phyloP scores from a whole-genome alignment of 225 moss, liverwort and hornwort genomes.

The Physcomitrellopsis africana region DNA sequence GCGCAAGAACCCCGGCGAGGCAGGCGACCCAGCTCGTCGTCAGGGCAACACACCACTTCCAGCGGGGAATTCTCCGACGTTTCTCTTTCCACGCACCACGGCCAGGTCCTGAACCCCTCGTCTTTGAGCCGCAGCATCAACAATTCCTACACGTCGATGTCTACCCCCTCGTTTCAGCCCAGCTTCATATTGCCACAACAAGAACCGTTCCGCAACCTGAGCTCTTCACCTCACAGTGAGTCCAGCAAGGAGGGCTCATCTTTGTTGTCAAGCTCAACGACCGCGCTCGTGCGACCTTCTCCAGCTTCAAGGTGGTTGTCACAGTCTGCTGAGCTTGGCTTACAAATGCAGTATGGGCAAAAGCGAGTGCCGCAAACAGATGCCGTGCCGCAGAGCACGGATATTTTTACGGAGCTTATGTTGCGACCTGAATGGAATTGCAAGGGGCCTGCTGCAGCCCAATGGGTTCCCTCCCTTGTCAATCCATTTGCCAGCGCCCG shows the following conservation, averaged over 20 bases:
- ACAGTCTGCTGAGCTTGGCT: not conserved
- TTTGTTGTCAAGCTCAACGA: no score
- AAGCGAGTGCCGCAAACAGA: constrained; percentile 8
- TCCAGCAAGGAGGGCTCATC: not conserved
- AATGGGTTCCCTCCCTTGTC: constrained; percentile 57
- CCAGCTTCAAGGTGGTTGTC: constrained; percentile 13
- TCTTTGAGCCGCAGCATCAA: constrained; percentile 35
- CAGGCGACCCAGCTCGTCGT: constrained; percentile 47
- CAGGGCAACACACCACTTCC: constrained; percentile 29
- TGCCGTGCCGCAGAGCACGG: not conserved
- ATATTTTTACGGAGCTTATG: constrained; percentile 60
- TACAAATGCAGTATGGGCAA: constrained; percentile 42
- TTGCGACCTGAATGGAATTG: constrained; percentile 55
- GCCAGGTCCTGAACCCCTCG: not conserved
- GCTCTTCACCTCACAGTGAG: not conserved
- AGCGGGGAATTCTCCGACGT: constrained; percentile 11
- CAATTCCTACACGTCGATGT: constrained; percentile 16
- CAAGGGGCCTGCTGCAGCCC: constrained; percentile 45
- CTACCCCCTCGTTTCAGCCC: constrained; percentile 29
- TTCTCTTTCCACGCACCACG: constrained; percentile 35
- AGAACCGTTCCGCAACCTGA: constrained; percentile 18
- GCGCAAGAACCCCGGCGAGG: constrained; percentile 70
- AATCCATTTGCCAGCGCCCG: constrained; percentile 33
- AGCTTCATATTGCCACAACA: constrained; percentile 34
- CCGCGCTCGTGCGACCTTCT: not conserved